Conservation (phyloP, 2,329 filamentous ascomycete species). For the Didymella lethalis region DNA sequence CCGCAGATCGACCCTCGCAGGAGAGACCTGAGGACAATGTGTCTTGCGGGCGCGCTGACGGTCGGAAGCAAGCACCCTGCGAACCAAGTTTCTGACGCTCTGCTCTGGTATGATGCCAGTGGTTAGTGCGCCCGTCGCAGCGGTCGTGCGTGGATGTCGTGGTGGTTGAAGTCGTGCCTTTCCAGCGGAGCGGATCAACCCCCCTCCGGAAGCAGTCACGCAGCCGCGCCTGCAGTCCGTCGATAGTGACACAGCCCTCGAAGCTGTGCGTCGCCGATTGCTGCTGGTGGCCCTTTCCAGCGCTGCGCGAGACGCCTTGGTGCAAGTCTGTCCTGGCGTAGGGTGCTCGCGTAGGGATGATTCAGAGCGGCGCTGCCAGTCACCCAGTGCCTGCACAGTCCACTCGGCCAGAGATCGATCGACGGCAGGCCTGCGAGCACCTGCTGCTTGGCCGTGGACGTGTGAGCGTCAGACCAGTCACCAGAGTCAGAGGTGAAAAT, state of each 20-base stretch:
- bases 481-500: conserved; percentile 17
- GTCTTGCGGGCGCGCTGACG: conserved; percentile 22
- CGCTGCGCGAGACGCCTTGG: conserved; percentile 17
- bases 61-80: conserved; percentile 36
- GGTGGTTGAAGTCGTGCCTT: conserved; percentile 9
- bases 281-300: conserved; percentile 26
- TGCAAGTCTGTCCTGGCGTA: conserved; percentile 11
- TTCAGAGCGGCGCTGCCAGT: conserved; percentile 20
- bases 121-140: not conserved
- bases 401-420: conserved; percentile 41
- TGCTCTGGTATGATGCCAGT: not conserved
- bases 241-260: conserved; percentile 17
- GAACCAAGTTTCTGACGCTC: not conserved
- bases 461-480: conserved; percentile 20
- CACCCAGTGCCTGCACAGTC: conserved; percentile 19
- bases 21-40: conserved; percentile 33
- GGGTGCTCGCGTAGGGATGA: conserved; percentile 26
- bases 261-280: conserved; percentile 19
- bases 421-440: conserved; percentile 35
- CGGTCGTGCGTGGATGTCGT: conserved; percentile 1
- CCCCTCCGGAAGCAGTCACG: conserved; percentile 24
- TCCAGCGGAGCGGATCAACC: conserved; percentile 34
- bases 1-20: conserved; percentile 51
- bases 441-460: conserved; percentile 25
- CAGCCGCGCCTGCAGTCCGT: conserved; percentile 24